A percentile compares a stretch with the other conserved stretches of the same genome.
Evolutionary conservation across 1,139 yeast species (phyloP).

Genomic region (Lizanozyma gosingica): DNA sequence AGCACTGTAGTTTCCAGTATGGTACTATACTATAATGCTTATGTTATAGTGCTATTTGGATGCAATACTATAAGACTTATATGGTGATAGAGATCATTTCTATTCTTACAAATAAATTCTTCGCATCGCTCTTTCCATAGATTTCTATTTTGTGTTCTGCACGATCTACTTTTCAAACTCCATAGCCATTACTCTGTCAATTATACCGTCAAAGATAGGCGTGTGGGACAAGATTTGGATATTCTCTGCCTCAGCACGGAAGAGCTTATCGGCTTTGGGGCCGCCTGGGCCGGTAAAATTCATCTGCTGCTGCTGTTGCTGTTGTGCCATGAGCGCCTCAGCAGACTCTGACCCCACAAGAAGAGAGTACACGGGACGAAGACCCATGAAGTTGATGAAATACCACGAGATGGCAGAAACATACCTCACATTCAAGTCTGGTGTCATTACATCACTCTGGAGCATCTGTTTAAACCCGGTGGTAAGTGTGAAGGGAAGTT

Average conservation of each 20-base stretch:
- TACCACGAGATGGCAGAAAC: slow-evolving; percentile 99
- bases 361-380: slow-evolving; percentile 71
- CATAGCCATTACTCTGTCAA: slow-evolving; percentile 54
- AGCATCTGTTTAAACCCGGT: slow-evolving; percentile 85
- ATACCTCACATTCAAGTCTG: slow-evolving; percentile 83
- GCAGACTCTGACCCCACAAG: slow-evolving; percentile 45
- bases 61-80: too few relatives aligned
- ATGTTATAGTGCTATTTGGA: too few relatives aligned
- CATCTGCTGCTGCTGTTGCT: slow-evolving; percentile 34
- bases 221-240: slow-evolving; percentile 55
- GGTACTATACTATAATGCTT: too few relatives aligned
- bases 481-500: slow-evolving; percentile 72
- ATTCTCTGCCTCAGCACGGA: slow-evolving; percentile 68
- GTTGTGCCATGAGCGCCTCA: slow-evolving; percentile 43
- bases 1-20: too few relatives aligned
- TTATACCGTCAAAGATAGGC: slow-evolving; percentile 51
- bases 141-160: too few relatives aligned
- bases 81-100: too few relatives aligned
- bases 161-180: too few relatives aligned
- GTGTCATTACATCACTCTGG: slow-evolving; percentile 79
- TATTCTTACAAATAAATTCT: too few relatives aligned
- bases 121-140: too few relatives aligned
- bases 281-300: slow-evolving; percentile 46
- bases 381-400: slow-evolving; percentile 79
- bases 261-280: slow-evolving; percentile 51